Evolutionary conservation across 169 alveolate genomes (phyloP).

Genomic region (Theileria annulata): DNA sequence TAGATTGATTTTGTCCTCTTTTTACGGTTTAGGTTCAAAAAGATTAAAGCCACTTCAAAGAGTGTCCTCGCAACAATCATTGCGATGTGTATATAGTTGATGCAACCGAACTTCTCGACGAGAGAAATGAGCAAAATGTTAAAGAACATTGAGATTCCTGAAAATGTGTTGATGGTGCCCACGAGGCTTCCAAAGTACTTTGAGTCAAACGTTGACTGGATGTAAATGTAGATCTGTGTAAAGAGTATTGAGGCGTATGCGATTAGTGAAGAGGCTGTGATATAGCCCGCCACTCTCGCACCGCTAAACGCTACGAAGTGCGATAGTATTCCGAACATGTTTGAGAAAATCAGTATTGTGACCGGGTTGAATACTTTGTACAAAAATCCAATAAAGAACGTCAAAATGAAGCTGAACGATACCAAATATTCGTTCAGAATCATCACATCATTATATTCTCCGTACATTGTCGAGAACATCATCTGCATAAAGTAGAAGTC

Average conservation of each 20-base stretch:
- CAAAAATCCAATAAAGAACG: constrained; percentile 34
- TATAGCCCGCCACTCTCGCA: constrained; percentile 30
- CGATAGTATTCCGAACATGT: constrained; percentile 33
- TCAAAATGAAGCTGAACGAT: constrained; percentile 36
- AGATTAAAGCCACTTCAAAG: constrained; percentile 7
- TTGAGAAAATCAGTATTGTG: constrained; percentile 32
- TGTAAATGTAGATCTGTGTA: constrained; percentile 57
- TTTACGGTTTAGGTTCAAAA: constrained; percentile 7
- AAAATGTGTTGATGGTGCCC: constrained; percentile 55
- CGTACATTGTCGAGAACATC: constrained; percentile 36
- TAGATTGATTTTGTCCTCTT: constrained; percentile 18
- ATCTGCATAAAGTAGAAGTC: constrained; percentile 56
- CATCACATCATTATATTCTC: constrained; percentile 14
- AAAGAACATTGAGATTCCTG: constrained; percentile 46
- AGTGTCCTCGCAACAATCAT: constrained; percentile 14
- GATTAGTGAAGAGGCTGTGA: constrained; percentile 36
- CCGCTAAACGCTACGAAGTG: constrained; percentile 39
- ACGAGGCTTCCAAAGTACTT: constrained; percentile 58
- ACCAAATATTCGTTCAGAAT: constrained; percentile 49
- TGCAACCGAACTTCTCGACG: constrained; percentile 22
- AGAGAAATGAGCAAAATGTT: constrained; percentile 21
- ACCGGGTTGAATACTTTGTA: constrained; percentile 42
- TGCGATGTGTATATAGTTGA: constrained; percentile 17
- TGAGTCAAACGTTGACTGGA: constrained; percentile 42
- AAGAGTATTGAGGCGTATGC: constrained; percentile 32